phyloP scores from a whole-genome alignment of 305 asterid species.

The Caryopteris hybrid region DNA sequence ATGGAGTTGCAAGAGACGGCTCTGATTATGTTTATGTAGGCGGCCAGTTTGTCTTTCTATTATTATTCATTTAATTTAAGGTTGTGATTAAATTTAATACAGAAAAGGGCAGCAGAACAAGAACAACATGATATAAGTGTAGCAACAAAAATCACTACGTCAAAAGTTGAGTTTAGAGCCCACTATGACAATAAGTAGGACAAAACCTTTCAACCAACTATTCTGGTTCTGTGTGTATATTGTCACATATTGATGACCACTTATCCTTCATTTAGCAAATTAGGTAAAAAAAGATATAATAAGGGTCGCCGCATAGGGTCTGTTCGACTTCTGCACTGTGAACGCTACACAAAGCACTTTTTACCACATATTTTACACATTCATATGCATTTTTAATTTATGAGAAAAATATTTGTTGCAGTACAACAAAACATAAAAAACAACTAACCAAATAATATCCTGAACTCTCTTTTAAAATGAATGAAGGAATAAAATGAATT shows the following conservation, averaged over 20 bases:
- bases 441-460: no score
- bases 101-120: background rate
- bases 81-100: background rate
- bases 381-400: no score
- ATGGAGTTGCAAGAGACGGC: background rate
- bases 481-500: no score
- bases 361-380: background rate
- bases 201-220: conserved; percentile 12
- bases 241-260: background rate
- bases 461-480: no score
- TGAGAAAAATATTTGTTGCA: no score
- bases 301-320: no score
- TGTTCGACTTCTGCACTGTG: no score
- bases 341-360: background rate
- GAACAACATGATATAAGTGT: background rate
- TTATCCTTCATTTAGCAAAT: background rate
- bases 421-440: no score
- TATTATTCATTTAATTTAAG: background rate
- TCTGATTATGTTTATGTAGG: background rate
- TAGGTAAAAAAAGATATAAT: background rate
- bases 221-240: background rate
- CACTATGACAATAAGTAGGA: background rate
- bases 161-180: no score
- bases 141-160: background rate
- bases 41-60: conserved; percentile 3